phyloP scores from a whole-genome alignment of 148 eudicot species.

The Spergularia marina region DNA sequence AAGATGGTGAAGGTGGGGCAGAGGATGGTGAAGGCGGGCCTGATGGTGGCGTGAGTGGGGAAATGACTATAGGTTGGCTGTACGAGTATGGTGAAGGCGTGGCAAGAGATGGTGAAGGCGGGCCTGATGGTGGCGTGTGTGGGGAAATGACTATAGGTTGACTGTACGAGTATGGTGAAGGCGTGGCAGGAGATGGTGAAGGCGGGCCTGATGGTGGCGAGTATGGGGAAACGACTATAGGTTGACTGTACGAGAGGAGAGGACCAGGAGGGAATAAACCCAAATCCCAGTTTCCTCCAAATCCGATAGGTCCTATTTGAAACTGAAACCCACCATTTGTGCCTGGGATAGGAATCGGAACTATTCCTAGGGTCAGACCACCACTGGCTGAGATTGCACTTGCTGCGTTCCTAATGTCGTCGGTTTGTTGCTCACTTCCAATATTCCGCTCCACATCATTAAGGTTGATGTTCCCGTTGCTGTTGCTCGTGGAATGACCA shows the following conservation, averaged over 20 bases:
- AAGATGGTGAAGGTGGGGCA: not conserved
- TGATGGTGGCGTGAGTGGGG: no score
- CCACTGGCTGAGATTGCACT: not conserved
- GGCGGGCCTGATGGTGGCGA: not conserved
- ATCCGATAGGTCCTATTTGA: constrained; percentile 22
- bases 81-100: not conserved
- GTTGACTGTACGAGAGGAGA: constrained; percentile 18
- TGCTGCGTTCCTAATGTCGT: not conserved
- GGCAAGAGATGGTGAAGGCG: not conserved
- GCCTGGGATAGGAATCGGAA: constrained; percentile 10
- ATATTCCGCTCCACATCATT: not conserved
- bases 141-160: no score
- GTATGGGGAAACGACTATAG: constrained; percentile 25
- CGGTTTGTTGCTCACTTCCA: not conserved
- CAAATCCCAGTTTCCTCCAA: constrained; percentile 16
- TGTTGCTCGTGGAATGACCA: not conserved
- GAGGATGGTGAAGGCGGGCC: not conserved
- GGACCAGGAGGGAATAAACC: constrained; percentile 14
- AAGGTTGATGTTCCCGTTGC: not conserved
- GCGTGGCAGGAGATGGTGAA: not conserved
- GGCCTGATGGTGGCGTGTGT: no score
- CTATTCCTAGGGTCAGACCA: not conserved
- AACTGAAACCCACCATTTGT: constrained; percentile 24
- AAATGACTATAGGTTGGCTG: no score
- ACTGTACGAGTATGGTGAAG: not conserved